A percentile compares a stretch with the other conserved stretches of the same genome.
Conservation (phyloP, 2,329 filamentous ascomycete species). For the Phaeosphaeria sp. region DNA sequence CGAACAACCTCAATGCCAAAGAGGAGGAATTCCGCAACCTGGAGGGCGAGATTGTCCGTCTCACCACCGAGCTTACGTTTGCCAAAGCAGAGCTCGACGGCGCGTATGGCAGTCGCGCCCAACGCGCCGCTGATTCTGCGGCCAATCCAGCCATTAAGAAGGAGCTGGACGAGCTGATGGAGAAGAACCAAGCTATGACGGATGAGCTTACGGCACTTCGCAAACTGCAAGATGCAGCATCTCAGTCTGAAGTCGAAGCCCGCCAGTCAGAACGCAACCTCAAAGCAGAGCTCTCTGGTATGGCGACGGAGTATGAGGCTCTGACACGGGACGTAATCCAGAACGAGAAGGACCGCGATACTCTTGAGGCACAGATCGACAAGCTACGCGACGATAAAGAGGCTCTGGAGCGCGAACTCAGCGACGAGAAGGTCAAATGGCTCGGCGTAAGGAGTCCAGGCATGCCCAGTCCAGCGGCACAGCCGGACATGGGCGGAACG, state of each 20-base stretch:
- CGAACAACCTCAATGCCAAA: constrained; percentile 39
- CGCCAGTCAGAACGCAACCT: constrained; percentile 55
- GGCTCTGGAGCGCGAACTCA: constrained; percentile 67
- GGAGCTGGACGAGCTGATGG: constrained; percentile 64
- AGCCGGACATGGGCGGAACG: constrained; percentile 60
- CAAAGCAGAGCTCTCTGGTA: constrained; percentile 71
- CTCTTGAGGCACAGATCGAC: constrained; percentile 69
- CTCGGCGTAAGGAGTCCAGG: constrained; percentile 66
- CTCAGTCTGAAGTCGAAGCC: constrained; percentile 44
- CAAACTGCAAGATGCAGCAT: constrained; percentile 44
- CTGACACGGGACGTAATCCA: constrained; percentile 74
- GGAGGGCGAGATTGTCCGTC: constrained; percentile 69
- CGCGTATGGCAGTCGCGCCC: constrained; percentile 81
- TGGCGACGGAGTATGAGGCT: constrained; percentile 72
- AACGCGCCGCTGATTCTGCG: constrained; percentile 71
- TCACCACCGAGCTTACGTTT: constrained; percentile 84
- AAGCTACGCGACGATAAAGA: constrained; percentile 69
- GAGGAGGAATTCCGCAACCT: constrained; percentile 51
- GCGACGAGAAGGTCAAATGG: constrained; percentile 72
- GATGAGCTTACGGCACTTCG: constrained; percentile 55
- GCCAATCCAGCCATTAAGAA: constrained; percentile 63
- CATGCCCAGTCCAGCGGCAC: constrained; percentile 34
- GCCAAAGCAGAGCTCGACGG: constrained; percentile 90
- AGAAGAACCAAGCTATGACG: constrained; percentile 51
- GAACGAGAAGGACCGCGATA: constrained; percentile 73